These are phyloP conservation scores for Boletus edulis DNA, from an alignment of 768 basidiomycete genomes.

Conservation along the genomic window DNA sequence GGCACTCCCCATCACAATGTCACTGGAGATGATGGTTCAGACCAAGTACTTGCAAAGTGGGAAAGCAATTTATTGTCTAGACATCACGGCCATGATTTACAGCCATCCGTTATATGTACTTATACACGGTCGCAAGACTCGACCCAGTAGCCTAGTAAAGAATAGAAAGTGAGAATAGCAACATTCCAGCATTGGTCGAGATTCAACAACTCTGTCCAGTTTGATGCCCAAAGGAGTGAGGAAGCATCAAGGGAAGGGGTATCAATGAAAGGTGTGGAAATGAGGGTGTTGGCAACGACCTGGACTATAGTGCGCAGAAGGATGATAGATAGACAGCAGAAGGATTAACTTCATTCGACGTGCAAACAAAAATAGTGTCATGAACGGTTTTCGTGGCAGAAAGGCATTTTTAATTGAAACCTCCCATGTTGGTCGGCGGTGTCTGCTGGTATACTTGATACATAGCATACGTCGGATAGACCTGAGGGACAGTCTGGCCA, in stretches of 20 bases:
- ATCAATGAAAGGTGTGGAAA: slow-evolving; percentile 28
- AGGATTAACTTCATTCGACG: slow-evolving; percentile 32
- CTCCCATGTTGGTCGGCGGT: slow-evolving; percentile 69
- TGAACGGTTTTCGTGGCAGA: slow-evolving; percentile 36
- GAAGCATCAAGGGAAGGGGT: slow-evolving; percentile 23
- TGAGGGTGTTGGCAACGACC: slow-evolving; percentile 23
- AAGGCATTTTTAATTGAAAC: slow-evolving; percentile 56
- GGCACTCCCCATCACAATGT: slow-evolving; percentile 51
- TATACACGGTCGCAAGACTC: slow-evolving; percentile 35
- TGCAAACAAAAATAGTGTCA: slow-evolving; percentile 38
- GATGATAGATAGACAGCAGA: slow-evolving; percentile 34
- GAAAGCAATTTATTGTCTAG: slow-evolving; percentile 31
- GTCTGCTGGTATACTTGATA: slow-evolving; percentile 81
- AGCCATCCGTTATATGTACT: slow-evolving; percentile 38
- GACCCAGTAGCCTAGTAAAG: slow-evolving; percentile 27
- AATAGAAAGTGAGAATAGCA: slow-evolving; percentile 31
- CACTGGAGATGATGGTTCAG: background rate
- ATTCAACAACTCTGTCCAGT: slow-evolving; percentile 21
- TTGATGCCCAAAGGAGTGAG: slow-evolving; percentile 22
- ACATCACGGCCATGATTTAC: slow-evolving; percentile 35
- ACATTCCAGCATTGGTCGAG: slow-evolving; percentile 31
- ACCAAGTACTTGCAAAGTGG: background rate
- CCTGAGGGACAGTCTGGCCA: slow-evolving; percentile 57
- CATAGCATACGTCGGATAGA: slow-evolving; percentile 76
- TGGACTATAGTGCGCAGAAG: slow-evolving; percentile 23